A percentile compares a stretch with the other conserved stretches of the same genome.
Evolutionary conservation across 208 protist species (phyloP).

Genomic region (Trypanosoma grayi): DNA sequence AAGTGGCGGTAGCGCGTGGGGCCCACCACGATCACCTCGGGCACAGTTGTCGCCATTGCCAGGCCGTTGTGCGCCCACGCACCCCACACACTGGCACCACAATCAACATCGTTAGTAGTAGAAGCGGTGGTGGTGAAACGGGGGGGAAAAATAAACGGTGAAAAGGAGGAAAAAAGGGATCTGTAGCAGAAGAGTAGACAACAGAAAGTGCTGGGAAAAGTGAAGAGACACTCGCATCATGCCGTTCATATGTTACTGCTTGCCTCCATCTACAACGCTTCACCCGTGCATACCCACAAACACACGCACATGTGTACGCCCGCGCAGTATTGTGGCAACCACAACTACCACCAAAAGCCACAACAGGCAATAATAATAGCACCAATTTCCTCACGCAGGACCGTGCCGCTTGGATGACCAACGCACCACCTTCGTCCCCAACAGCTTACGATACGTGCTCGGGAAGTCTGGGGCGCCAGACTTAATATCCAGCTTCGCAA

Average conservation of each 20-base stretch:
- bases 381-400: constrained; percentile 45
- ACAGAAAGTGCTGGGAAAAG: constrained; percentile 11
- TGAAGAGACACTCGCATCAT: too few species aligned
- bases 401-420: constrained; percentile 90
- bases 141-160: background rate
- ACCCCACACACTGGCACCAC: background rate
- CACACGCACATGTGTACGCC: background rate
- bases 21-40: constrained; percentile 49
- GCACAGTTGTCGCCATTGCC: constrained; percentile 29
- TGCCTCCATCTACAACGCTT: too few species aligned
- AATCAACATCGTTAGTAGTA: background rate
- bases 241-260: too few species aligned
- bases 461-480: constrained; percentile 84
- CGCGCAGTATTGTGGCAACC: background rate
- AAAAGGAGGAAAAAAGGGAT: background rate
- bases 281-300: background rate
- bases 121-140: background rate
- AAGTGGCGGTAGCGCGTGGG: constrained; percentile 52
- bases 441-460: constrained; percentile 80
- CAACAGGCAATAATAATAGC: constrained; percentile 7
- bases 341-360: constrained; percentile 2
- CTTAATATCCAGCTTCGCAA: constrained; percentile 84
- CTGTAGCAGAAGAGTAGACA: background rate
- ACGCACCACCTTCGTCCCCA: constrained; percentile 83
- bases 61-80: background rate